Conservation (phyloP, 768 basidiomycete genomes). For the Leccinum ochraceum region DNA sequence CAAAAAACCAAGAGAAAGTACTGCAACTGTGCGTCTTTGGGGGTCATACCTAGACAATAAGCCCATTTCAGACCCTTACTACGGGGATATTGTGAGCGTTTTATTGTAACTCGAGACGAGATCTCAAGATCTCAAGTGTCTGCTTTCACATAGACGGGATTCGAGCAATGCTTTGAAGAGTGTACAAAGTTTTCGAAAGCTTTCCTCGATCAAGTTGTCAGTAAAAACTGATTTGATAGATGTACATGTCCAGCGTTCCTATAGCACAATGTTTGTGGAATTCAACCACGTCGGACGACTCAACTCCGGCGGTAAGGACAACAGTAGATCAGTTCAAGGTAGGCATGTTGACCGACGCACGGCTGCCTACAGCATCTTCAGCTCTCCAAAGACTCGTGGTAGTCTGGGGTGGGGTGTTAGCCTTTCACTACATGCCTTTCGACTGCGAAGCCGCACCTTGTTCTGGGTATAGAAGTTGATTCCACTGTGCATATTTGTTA, state of each 20-base stretch:
- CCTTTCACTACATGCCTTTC: neutral
- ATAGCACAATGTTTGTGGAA: conserved; percentile 7
- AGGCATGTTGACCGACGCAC: conserved; percentile 87
- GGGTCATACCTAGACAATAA: conserved; percentile 72
- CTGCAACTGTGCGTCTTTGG: conserved; percentile 74
- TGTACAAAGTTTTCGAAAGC: conserved; percentile 74
- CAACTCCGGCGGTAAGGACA: neutral
- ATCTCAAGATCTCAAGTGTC: conserved; percentile 1
- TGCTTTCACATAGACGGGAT: conserved; percentile 52
- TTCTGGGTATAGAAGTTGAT: conserved; percentile 97
- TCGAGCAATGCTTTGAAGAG: conserved; percentile 77
- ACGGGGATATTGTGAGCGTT: conserved; percentile 59
- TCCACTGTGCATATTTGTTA: conserved; percentile 48
- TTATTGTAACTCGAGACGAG: neutral
- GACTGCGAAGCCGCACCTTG: conserved; percentile 53
- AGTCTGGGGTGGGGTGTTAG: conserved; percentile 52
- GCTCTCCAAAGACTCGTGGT: conserved; percentile 91
- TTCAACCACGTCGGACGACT: conserved; percentile 5
- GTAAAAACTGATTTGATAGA: conserved; percentile 25
- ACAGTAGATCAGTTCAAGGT: conserved; percentile 49
- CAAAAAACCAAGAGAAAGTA: conserved; percentile 51
- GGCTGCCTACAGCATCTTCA: conserved; percentile 77
- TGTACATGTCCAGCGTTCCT: conserved; percentile 1
- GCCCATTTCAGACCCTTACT: conserved; percentile 85
- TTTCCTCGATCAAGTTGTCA: conserved; percentile 68